Evolutionary conservation across 2,329 filamentous ascomycete species (phyloP).

Genomic region (Arthroderma sp.): DNA sequence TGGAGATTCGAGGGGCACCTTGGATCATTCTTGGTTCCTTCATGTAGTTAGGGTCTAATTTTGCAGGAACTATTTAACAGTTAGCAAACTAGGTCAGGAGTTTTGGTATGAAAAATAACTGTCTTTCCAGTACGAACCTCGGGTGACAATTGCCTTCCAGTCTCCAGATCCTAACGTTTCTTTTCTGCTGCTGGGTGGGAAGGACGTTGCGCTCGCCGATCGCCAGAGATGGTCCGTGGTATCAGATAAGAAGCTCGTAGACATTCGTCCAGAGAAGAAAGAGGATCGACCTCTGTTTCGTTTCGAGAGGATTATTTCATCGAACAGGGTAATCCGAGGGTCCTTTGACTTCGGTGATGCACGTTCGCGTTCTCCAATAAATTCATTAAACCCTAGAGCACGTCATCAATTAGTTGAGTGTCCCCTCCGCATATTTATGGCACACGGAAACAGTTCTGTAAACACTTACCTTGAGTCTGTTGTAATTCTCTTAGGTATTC

Average conservation of each 20-base stretch:
- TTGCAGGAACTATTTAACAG: conserved; percentile 58
- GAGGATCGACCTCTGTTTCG: conserved; percentile 47
- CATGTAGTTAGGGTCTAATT: conserved; percentile 76
- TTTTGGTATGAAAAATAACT: conserved; percentile 23
- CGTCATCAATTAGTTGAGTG: conserved; percentile 4
- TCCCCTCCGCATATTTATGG: too few relatives aligned
- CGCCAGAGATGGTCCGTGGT: conserved; percentile 52
- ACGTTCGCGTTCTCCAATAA: conserved; percentile 50
- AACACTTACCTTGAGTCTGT: conserved; percentile 45
- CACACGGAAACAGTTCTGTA: not conserved
- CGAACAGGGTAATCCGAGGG: conserved; percentile 47
- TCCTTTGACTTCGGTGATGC: conserved; percentile 39
- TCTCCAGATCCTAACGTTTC: conserved; percentile 34
- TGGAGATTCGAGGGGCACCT: conserved; percentile 57
- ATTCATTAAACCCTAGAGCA: conserved; percentile 44
- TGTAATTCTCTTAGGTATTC: conserved; percentile 51
- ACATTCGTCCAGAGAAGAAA: conserved; percentile 39
- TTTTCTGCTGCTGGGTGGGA: conserved; percentile 38
- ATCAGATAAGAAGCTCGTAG: conserved; percentile 47
- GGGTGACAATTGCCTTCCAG: conserved; percentile 37
- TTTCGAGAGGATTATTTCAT: conserved; percentile 52
- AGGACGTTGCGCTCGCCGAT: conserved; percentile 45
- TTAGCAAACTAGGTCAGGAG: not conserved
- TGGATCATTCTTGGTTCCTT: conserved; percentile 83
- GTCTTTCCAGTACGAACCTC: conserved; percentile 27